Evolutionary conservation across 139 green algal species (phyloP).

Genomic region (Closterium sp.): DNA sequence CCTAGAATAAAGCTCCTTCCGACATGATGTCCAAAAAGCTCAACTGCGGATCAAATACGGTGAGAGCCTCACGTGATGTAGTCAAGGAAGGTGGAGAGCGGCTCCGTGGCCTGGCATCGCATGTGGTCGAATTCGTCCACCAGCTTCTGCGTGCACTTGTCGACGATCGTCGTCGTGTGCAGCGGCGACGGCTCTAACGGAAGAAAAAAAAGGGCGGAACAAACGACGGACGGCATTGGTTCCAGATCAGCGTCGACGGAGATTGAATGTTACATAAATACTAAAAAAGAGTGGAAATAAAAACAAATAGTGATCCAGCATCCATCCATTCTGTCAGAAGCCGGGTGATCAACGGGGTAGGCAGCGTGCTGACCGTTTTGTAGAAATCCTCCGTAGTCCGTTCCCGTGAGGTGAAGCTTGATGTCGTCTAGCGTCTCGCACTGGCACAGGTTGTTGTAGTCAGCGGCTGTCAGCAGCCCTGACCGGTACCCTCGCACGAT

Average conservation of each 20-base stretch:
- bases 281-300: neutral
- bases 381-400: conserved; percentile 89
- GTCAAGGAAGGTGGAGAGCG: conserved; percentile 89
- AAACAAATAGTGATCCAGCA: neutral
- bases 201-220: neutral
- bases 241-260: neutral
- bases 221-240: neutral
- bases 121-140: conserved; percentile 94
- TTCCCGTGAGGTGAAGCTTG: conserved; percentile 92
- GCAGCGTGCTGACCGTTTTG: conserved; percentile 63
- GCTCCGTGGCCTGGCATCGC: conserved; percentile 80
- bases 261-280: no score
- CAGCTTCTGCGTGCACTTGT: conserved; percentile 95
- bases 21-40: no score
- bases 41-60: no score
- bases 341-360: neutral
- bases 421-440: conserved; percentile 98
- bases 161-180: conserved; percentile 89
- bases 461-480: conserved; percentile 79
- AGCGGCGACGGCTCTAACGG: conserved; percentile 76
- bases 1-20: no score
- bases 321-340: neutral
- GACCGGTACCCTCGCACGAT: conserved; percentile 87
- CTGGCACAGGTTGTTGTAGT: conserved; percentile 98
- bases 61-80: conserved; percentile 85